Evolutionary conservation across 1,139 yeast genomes (phyloP).

Genomic region (Blastobotrys serpentis): DNA sequence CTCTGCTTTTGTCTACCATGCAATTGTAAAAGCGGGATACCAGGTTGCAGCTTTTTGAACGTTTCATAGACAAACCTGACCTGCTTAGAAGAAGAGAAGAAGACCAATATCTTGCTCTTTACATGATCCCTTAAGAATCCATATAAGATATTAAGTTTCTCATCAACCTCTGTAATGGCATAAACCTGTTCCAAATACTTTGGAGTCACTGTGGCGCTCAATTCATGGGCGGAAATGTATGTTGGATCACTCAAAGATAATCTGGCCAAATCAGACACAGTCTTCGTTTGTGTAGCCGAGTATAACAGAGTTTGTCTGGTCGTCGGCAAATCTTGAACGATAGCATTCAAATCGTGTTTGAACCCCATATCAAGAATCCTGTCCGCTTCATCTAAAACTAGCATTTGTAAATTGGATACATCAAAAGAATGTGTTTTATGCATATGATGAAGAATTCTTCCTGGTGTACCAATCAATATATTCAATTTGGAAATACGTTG

Average conservation of each 20-base stretch:
- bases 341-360: constrained; percentile 81
- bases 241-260: constrained; percentile 78
- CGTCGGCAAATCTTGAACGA: constrained; percentile 72
- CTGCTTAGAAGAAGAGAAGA: constrained; percentile 89
- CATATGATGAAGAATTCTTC: constrained; percentile 89
- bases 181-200: constrained; percentile 81
- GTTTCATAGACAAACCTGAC: constrained; percentile 92
- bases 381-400: constrained; percentile 95
- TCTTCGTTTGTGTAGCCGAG: constrained; percentile 86
- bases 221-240: constrained; percentile 53
- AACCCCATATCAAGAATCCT: constrained; percentile 97
- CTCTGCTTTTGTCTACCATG: constrained; percentile 97
- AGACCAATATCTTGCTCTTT: constrained; percentile 80
- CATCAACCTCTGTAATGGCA: constrained; percentile 66
- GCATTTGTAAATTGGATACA: constrained; percentile 70
- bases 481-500: constrained; percentile 83
- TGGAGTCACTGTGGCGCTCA: constrained; percentile 63
- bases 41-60: constrained; percentile 90
- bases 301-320: constrained; percentile 85
- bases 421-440: constrained; percentile 91
- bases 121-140: constrained; percentile 88
- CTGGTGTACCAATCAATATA: constrained; percentile 93
- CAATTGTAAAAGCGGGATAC: constrained; percentile 84
- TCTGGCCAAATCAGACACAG: constrained; percentile 84
- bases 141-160: constrained; percentile 82